Percentiles rank a stretch among this genome's conserved stretches.
phyloP scores from a whole-genome alignment of 176 grass and related monocot genomes.

The Paspalum notatum region DNA sequence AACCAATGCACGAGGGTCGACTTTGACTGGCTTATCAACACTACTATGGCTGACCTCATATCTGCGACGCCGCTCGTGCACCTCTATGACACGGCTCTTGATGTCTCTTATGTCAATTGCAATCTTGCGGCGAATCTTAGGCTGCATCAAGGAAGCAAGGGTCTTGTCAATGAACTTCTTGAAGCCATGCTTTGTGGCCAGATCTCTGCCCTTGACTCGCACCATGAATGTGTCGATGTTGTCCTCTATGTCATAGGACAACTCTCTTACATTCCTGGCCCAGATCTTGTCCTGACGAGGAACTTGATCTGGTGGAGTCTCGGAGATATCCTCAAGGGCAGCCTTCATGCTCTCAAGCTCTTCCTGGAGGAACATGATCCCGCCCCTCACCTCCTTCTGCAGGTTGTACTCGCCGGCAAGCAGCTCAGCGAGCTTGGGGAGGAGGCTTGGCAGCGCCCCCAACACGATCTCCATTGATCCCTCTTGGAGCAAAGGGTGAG shows the following conservation, averaged over 20 bases:
- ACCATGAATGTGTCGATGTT: neutral
- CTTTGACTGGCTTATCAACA: no score
- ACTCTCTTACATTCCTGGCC: neutral
- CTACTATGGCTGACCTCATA: no score
- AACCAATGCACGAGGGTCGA: neutral
- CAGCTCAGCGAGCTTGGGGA: no score
- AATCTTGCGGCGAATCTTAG: neutral
- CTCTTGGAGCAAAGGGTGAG: no score
- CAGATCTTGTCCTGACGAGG: neutral
- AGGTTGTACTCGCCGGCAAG: neutral
- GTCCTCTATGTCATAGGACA: neutral
- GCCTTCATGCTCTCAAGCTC: neutral
- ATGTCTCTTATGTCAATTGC: no score
- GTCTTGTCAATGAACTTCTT: neutral
- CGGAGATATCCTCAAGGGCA: neutral
- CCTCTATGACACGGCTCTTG: no score
- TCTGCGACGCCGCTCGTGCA: no score
- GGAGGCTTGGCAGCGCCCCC: neutral
- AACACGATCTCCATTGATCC: neutral
- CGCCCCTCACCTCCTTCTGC: neutral
- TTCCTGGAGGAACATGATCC: neutral
- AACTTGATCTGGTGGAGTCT: neutral
- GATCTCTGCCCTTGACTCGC: neutral
- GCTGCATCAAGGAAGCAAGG: neutral
- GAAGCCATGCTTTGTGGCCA: neutral